phyloP scores from a whole-genome alignment of 805 yeast genomes.

The Danielozyma ontarioensis region DNA sequence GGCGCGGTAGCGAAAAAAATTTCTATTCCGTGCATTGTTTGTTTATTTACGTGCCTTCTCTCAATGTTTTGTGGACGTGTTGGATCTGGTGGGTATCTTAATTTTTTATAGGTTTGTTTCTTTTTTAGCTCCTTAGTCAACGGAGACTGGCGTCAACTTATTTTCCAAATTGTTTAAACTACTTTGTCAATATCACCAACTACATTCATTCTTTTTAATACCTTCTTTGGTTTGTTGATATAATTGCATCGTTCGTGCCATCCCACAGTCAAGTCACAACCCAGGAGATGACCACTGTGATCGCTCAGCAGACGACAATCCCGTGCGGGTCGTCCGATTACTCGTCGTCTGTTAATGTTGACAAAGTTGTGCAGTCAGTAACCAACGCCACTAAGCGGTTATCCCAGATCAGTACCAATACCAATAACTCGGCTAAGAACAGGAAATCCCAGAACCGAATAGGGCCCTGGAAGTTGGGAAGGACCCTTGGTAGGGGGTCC shows the following conservation, averaged over 20 bases:
- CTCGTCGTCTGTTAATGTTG: constrained; percentile 19
- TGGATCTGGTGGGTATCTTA: too few species aligned
- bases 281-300: not conserved
- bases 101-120: too few species aligned
- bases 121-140: too few species aligned
- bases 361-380: constrained; percentile 40
- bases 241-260: not conserved
- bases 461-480: constrained; percentile 96
- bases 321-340: constrained; percentile 3
- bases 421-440: constrained; percentile 37
- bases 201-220: not conserved
- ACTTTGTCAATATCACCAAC: not conserved
- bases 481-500: constrained; percentile 94
- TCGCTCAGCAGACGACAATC: not conserved
- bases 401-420: constrained; percentile 44
- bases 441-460: constrained; percentile 51
- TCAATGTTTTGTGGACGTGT: too few species aligned
- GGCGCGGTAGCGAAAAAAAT: too few species aligned
- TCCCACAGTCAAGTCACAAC: not conserved
- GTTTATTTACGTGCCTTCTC: too few species aligned
- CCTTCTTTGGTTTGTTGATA: not conserved
- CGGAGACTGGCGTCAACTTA: too few species aligned
- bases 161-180: too few species aligned
- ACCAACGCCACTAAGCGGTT: constrained; percentile 45
- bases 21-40: too few species aligned